phyloP scores from a whole-genome alignment of 148 eudicot species.

The Bassia scoparia region DNA sequence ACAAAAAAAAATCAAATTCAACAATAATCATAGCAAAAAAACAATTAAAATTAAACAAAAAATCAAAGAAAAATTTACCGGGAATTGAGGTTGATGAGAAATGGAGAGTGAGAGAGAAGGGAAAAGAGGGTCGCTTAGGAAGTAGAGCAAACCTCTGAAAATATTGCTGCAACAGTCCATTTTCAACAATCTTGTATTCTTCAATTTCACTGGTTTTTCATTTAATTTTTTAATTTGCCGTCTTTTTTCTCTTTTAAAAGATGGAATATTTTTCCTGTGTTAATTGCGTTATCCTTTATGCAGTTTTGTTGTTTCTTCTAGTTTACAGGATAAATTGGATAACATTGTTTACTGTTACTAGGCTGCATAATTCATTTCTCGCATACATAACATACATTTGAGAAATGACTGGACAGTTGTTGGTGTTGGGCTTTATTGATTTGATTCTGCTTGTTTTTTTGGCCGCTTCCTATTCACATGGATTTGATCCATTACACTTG shows the following conservation, averaged over 20 bases:
- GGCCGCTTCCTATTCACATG: too few relatives aligned
- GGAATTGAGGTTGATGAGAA: slow-evolving; percentile 34
- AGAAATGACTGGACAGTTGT: too few relatives aligned
- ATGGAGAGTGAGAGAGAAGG: slow-evolving; percentile 27
- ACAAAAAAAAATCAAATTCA: not conserved
- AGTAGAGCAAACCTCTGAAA: slow-evolving; percentile 39
- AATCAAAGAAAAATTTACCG: slow-evolving; percentile 31
- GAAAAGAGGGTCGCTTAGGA: slow-evolving; percentile 36
- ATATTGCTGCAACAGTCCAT: slow-evolving; percentile 65
- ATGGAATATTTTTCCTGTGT: not conserved
- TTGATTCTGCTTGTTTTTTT: too few relatives aligned
- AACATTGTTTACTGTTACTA: too few relatives aligned
- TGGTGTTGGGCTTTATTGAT: too few relatives aligned
- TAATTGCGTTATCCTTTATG: not conserved
- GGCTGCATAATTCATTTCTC: too few relatives aligned
- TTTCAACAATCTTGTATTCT: not conserved
- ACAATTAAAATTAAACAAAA: not conserved
- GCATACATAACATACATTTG: too few relatives aligned
- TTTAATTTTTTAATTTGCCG: not conserved
- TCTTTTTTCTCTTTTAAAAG: too few relatives aligned
- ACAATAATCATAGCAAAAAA: not conserved
- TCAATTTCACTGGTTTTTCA: not conserved
- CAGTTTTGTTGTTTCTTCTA: not conserved
- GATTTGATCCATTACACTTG: too few relatives aligned
- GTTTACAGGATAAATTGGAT: too few relatives aligned